Percentiles rank a stretch among this genome's conserved stretches.
phyloP scores from a whole-genome alignment of 2,329 filamentous ascomycete species.

The Aschersonia sp. region DNA sequence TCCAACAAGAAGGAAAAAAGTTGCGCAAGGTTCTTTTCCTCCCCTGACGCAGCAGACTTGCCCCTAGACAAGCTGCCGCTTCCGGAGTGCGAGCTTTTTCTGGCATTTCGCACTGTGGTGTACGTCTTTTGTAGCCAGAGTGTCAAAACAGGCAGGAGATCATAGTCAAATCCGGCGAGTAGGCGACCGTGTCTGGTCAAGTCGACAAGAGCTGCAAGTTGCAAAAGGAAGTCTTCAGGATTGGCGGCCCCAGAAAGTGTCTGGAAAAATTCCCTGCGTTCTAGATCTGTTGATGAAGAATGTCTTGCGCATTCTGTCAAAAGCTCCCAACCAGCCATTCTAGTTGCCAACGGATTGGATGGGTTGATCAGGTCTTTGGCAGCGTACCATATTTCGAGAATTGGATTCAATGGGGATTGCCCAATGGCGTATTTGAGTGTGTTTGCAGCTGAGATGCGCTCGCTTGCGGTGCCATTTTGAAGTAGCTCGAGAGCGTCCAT shows the following conservation, averaged over 20 bases:
- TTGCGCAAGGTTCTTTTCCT: slow-evolving; percentile 47
- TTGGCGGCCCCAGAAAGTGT: slow-evolving; percentile 41
- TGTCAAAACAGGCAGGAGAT: slow-evolving; percentile 47
- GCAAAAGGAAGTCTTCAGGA: slow-evolving; percentile 50
- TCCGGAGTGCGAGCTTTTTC: slow-evolving; percentile 26
- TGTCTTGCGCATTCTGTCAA: slow-evolving; percentile 52
- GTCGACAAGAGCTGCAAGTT: slow-evolving; percentile 47
- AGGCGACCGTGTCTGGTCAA: slow-evolving; percentile 47
- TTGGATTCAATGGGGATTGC: slow-evolving; percentile 43
- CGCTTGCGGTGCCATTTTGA: slow-evolving; percentile 33
- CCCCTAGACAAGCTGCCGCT: slow-evolving; percentile 23
- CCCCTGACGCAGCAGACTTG: slow-evolving; percentile 24
- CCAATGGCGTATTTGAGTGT: slow-evolving; percentile 40
- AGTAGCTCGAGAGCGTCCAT: slow-evolving; percentile 40
- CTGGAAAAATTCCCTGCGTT: slow-evolving; percentile 51
- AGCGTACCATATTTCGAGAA: slow-evolving; percentile 50
- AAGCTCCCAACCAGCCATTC: slow-evolving; percentile 50
- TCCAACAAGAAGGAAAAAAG: slow-evolving; percentile 53
- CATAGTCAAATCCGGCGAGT: slow-evolving; percentile 52
- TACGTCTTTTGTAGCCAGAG: slow-evolving; percentile 45
- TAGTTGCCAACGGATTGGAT: slow-evolving; percentile 34
- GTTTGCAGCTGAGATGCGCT: slow-evolving; percentile 42
- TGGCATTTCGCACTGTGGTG: slow-evolving; percentile 33
- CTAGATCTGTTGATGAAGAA: slow-evolving; percentile 46
- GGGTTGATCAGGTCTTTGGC: slow-evolving; percentile 50